These are phyloP conservation scores for Penicillium vulpinum DNA, from an alignment of 2,329 filamentous ascomycete species.

Conservation along the genomic window DNA sequence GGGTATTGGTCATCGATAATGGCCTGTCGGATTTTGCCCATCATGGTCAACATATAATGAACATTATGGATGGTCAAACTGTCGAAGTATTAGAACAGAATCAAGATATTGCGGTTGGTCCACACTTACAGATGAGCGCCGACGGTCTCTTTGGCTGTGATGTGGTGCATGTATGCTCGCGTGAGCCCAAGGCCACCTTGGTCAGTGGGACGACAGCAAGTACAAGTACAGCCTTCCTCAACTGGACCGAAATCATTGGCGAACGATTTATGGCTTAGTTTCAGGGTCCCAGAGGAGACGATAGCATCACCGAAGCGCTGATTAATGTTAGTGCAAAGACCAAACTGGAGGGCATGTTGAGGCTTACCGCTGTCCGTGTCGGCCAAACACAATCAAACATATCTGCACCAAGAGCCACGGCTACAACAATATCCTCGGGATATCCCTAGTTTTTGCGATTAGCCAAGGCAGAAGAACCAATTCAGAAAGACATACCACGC, in stretches of 20 bases:
- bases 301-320: conserved; percentile 90
- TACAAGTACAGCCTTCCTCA: conserved; percentile 78
- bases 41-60: conserved; percentile 83
- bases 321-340: neutral
- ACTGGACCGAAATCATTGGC: conserved; percentile 79
- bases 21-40: conserved; percentile 71
- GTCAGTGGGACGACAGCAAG: conserved; percentile 67
- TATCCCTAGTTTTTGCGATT: conserved; percentile 62
- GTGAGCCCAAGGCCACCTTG: conserved; percentile 79
- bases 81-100: conserved; percentile 35
- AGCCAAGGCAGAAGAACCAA: neutral
- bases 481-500: conserved; percentile 62
- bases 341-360: neutral
- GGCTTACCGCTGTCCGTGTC: conserved; percentile 75
- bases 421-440: conserved; percentile 92
- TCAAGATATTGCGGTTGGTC: neutral
- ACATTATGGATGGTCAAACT: conserved; percentile 93
- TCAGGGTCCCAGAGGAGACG: conserved; percentile 76
- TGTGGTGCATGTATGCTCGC: conserved; percentile 85
- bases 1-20: conserved; percentile 82
- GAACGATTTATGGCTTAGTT: conserved; percentile 74
- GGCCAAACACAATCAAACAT: conserved; percentile 99
- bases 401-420: conserved; percentile 88
- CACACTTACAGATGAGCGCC: conserved; percentile 66
- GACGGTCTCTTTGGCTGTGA: conserved; percentile 90